Evolutionary conservation across 352 stramenopile species (phyloP).

Genomic region (Pelagophyceae sp.): DNA sequence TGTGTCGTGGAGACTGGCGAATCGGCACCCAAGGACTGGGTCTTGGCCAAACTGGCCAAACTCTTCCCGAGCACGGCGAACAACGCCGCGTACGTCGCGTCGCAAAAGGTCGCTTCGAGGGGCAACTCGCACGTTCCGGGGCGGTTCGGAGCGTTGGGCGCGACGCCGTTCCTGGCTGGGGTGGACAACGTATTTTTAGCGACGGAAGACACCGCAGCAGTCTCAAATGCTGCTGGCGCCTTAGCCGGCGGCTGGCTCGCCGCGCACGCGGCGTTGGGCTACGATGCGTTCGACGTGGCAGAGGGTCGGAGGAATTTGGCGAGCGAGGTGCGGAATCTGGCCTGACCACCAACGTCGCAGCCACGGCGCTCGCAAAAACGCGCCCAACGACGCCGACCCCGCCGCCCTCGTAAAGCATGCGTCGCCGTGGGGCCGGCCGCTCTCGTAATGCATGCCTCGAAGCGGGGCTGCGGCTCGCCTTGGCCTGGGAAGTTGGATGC

Average conservation of each 20-base stretch:
- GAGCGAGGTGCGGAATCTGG: too few species aligned
- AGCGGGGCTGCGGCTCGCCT: too few species aligned
- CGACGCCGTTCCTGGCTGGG: too few species aligned
- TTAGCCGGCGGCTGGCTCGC: not conserved
- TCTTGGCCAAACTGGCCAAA: not conserved
- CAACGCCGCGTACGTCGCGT: not conserved
- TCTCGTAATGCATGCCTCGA: too few species aligned
- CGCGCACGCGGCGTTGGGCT: not conserved
- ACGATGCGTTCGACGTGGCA: not conserved
- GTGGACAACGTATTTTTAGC: not conserved
- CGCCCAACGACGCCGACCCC: too few species aligned
- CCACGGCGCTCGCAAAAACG: too few species aligned
- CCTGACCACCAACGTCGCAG: too few species aligned
- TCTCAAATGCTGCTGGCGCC: not conserved
- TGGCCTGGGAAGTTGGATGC: too few species aligned
- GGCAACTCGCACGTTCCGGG: not conserved
- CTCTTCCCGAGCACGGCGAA: not conserved
- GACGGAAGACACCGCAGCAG: not conserved
- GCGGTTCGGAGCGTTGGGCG: not conserved
- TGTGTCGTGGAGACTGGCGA: not conserved
- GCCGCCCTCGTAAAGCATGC: too few species aligned
- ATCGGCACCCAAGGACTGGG: not conserved
- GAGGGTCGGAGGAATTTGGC: too few species aligned
- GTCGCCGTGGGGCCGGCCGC: too few species aligned
- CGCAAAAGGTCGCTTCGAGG: not conserved